Evolutionary conservation across 108 stramenopile species (phyloP).

Genomic region (Nitzschia sp.): DNA sequence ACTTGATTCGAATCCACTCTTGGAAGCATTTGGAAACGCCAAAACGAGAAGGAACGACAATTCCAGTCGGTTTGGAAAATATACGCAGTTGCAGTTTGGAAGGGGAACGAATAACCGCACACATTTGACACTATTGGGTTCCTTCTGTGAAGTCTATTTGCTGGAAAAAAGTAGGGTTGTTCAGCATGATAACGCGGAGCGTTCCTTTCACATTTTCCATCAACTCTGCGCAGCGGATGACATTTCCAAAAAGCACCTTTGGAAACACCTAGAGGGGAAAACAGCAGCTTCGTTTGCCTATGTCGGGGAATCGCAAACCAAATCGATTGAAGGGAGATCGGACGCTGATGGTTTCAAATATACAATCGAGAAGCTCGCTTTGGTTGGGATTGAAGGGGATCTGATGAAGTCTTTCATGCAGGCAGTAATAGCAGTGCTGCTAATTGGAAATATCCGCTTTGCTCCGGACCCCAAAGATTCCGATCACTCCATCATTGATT

Average conservation of each 20-base stretch:
- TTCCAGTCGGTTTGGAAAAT: slow-evolving; percentile 76
- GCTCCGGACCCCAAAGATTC: slow-evolving; percentile 6
- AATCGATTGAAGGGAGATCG: slow-evolving; percentile 38
- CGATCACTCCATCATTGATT: slow-evolving; percentile 48
- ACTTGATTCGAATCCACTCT: slow-evolving; percentile 73
- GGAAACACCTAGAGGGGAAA: not conserved
- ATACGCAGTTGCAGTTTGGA: slow-evolving; percentile 61
- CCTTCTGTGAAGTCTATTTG: slow-evolving; percentile 69
- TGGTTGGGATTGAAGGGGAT: slow-evolving; percentile 53
- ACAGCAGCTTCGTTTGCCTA: slow-evolving; percentile 20
- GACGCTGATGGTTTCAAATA: slow-evolving; percentile 42
- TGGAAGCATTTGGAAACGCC: slow-evolving; percentile 83
- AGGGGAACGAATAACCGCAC: slow-evolving; percentile 18
- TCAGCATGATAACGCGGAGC: slow-evolving; percentile 64
- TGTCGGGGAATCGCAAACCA: slow-evolving; percentile 22
- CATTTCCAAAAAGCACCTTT: slow-evolving; percentile 28
- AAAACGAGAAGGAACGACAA: slow-evolving; percentile 78
- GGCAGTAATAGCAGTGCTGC: slow-evolving; percentile 65
- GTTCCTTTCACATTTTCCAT: slow-evolving; percentile 95
- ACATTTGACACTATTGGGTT: slow-evolving; percentile 45
- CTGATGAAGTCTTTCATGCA: slow-evolving; percentile 46
- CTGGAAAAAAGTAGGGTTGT: slow-evolving; percentile 92
- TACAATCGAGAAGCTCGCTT: slow-evolving; percentile 54
- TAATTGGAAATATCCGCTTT: slow-evolving; percentile 79
- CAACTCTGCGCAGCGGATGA: slow-evolving; percentile 56